Evolutionary conservation across 2,329 filamentous ascomycete species (phyloP).

Genomic region (Colletotrichum nymphaeae): DNA sequence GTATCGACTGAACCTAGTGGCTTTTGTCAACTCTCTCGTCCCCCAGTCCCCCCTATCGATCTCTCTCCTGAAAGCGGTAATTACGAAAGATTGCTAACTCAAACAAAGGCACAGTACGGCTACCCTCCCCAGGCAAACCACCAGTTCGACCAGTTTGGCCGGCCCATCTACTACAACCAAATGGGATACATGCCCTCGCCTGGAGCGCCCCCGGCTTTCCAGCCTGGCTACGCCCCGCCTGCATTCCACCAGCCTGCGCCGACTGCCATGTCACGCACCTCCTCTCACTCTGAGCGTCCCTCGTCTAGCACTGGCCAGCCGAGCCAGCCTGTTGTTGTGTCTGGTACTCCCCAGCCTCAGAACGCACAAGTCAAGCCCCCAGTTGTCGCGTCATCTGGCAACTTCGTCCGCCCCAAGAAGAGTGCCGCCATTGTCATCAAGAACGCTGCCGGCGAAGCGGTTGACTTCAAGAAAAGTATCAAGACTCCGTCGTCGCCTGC

Average conservation of each 20-base stretch:
- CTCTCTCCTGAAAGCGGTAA: constrained; percentile 76
- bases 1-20: constrained; percentile 34
- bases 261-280: constrained; percentile 82
- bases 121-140: constrained; percentile 56
- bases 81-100: constrained; percentile 80
- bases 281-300: constrained; percentile 78
- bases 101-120: constrained; percentile 73
- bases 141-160: constrained; percentile 55
- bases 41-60: constrained; percentile 57
- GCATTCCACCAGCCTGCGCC: constrained; percentile 51
- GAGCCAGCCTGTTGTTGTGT: constrained; percentile 68
- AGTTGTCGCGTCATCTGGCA: constrained; percentile 53
- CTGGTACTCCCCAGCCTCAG: constrained; percentile 71
- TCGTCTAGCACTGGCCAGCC: constrained; percentile 74
- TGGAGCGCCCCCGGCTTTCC: constrained; percentile 53
- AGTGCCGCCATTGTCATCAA: constrained; percentile 86
- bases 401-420: constrained; percentile 68
- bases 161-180: constrained; percentile 54
- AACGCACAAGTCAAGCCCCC: constrained; percentile 65
- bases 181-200: constrained; percentile 61
- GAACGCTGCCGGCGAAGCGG: constrained; percentile 80
- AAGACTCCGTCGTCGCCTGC: constrained; percentile 69
- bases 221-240: constrained; percentile 54
- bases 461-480: constrained; percentile 72
- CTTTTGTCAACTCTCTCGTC: background rate